Percentiles rank a stretch among this genome's conserved stretches.
phyloP scores from a whole-genome alignment of 371 early-diverging fungal species.

The Mortierella sp. region DNA sequence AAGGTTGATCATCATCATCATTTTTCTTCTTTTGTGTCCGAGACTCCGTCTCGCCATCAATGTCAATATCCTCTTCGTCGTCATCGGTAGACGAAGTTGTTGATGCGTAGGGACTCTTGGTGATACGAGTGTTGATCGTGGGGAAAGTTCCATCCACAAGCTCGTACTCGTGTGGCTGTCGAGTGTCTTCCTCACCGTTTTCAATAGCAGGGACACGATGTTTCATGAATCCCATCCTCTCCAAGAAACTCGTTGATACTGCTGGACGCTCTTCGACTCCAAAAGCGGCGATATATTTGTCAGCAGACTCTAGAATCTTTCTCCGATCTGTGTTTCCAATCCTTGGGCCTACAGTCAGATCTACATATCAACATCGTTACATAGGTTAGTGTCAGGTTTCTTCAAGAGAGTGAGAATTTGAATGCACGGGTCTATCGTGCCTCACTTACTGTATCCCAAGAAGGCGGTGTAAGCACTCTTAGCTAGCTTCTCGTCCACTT shows the following conservation, averaged over 20 bases:
- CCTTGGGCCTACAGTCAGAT: constrained; percentile 36
- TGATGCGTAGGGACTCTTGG: constrained; percentile 21
- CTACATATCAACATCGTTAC: constrained; percentile 46
- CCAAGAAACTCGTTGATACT: constrained; percentile 53
- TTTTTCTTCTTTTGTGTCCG: background rate
- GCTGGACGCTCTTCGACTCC: constrained; percentile 49
- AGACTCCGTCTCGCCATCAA: background rate
- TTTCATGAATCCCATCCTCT: constrained; percentile 57
- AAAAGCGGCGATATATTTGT: constrained; percentile 43
- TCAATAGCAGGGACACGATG: constrained; percentile 11
- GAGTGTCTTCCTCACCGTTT: constrained; percentile 8
- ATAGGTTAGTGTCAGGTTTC: background rate
- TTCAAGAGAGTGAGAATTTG: constrained; percentile 10
- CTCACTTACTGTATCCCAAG: constrained; percentile 53
- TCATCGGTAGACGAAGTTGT: background rate
- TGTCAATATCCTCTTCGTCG: background rate
- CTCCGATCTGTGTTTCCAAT: constrained; percentile 37
- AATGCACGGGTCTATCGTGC: background rate
- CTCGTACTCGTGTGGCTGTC: constrained; percentile 21
- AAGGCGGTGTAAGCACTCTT: constrained; percentile 55
- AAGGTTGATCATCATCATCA: background rate
- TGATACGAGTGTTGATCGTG: constrained; percentile 44
- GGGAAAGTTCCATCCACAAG: constrained; percentile 54
- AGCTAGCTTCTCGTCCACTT: constrained; percentile 50
- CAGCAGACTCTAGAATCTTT: constrained; percentile 42